Percentiles rank a stretch among this genome's conserved stretches.
Conservation (phyloP, 1,284 basidiomycete genomes). For the Cryptococcus sp. region DNA sequence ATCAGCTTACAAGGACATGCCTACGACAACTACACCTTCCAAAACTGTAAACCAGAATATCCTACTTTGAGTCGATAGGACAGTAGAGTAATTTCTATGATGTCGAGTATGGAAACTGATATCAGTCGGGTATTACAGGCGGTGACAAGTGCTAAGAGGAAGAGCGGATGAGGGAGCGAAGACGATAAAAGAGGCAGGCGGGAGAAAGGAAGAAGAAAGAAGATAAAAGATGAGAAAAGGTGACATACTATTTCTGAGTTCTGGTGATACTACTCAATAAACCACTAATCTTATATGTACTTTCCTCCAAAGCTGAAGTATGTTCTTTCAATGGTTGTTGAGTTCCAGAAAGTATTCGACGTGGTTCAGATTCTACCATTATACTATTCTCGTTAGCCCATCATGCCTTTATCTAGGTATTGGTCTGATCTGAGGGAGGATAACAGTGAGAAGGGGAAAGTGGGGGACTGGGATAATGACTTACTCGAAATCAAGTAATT, state of each 20-base stretch:
- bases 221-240: not conserved
- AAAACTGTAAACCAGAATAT: slow-evolving; percentile 85
- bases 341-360: slow-evolving; percentile 75
- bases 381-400: slow-evolving; percentile 51
- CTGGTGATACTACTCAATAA: slow-evolving; percentile 81
- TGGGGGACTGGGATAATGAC: slow-evolving; percentile 13
- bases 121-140: not conserved
- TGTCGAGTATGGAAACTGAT: slow-evolving; percentile 43
- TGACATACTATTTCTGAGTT: slow-evolving; percentile 78
- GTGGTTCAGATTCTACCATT: slow-evolving; percentile 92
- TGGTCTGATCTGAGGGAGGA: not conserved
- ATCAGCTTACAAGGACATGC: slow-evolving; percentile 60
- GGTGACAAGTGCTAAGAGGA: not conserved
- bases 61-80: slow-evolving; percentile 45
- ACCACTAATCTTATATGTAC: slow-evolving; percentile 80
- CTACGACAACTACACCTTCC: slow-evolving; percentile 69
- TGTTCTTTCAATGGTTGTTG: slow-evolving; percentile 67
- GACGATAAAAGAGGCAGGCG: too few species aligned
- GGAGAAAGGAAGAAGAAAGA: slow-evolving; percentile 28
- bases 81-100: slow-evolving; percentile 38
- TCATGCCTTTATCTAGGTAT: not conserved
- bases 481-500: slow-evolving; percentile 86
- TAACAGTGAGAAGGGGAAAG: not conserved
- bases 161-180: not conserved
- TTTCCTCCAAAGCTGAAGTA: slow-evolving; percentile 85